Conservation (phyloP, 495 filamentous ascomycete species). For the Platismatia glauca region DNA sequence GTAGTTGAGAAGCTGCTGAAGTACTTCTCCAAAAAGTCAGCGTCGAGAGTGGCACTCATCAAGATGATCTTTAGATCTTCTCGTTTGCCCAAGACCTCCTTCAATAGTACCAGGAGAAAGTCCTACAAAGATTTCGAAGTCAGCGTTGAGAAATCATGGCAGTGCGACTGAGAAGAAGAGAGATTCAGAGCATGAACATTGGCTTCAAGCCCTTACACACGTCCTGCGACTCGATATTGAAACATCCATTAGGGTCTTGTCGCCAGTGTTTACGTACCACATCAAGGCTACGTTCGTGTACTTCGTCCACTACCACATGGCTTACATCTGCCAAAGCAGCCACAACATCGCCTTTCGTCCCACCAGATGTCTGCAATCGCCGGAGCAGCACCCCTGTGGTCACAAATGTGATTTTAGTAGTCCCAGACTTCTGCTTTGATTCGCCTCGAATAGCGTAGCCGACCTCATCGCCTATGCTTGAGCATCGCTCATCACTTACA, state of each 20-base stretch:
- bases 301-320: constrained; percentile 93
- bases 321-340: constrained; percentile 78
- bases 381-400: constrained; percentile 94
- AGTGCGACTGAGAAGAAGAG: neutral
- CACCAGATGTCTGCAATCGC: constrained; percentile 78
- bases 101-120: constrained; percentile 81
- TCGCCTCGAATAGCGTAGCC: constrained; percentile 95
- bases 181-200: neutral
- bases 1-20: constrained; percentile 63
- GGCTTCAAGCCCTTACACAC: neutral
- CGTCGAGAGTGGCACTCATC: constrained; percentile 98
- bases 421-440: constrained; percentile 54
- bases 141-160: neutral
- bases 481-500: constrained; percentile 85
- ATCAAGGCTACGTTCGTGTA: constrained; percentile 91
- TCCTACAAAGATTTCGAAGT: constrained; percentile 35
- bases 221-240: neutral
- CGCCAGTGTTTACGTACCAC: constrained; percentile 34
- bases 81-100: constrained; percentile 66
- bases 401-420: constrained; percentile 88
- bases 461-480: constrained; percentile 73
- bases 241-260: neutral
- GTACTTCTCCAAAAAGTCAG: constrained; percentile 74
- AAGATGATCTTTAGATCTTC: constrained; percentile 84
- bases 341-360: constrained; percentile 64